Evolutionary conservation across 148 eudicot genomes (phyloP).

Genomic region (Silene uniflora): DNA sequence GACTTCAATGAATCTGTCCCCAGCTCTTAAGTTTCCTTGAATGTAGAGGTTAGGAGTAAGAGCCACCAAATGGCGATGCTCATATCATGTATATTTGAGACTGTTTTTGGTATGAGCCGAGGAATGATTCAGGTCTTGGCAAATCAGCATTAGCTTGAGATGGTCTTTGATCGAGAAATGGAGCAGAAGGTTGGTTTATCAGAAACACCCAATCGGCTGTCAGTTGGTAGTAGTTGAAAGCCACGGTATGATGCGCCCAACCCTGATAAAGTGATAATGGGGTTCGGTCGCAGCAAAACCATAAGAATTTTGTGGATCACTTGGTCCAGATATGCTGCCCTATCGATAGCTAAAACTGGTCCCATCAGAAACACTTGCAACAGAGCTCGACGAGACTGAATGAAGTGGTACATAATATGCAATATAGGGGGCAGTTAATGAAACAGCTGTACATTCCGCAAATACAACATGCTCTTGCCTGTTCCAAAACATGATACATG

Average conservation of each 20-base stretch:
- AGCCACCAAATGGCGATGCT: neutral
- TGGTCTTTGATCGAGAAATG: conserved; percentile 52
- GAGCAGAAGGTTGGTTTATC: conserved; percentile 56
- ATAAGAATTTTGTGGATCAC: conserved; percentile 62
- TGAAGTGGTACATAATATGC: conserved; percentile 74
- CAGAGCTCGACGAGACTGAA: conserved; percentile 54
- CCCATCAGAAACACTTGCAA: conserved; percentile 52
- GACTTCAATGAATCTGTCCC: too few relatives aligned
- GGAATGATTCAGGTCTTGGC: conserved; percentile 61
- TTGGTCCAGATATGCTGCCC: conserved; percentile 57
- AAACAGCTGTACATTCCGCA: conserved; percentile 68
- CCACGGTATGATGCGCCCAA: conserved; percentile 65
- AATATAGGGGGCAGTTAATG: conserved; percentile 69
- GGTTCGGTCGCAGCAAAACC: conserved; percentile 64
- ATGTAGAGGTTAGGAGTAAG: neutral
- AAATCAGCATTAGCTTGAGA: conserved; percentile 55
- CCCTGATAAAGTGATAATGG: conserved; percentile 54
- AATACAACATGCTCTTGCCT: conserved; percentile 59
- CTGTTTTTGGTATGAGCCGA: neutral
- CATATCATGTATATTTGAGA: too few relatives aligned
- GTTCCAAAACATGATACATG: conserved; percentile 49
- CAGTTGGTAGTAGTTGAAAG: conserved; percentile 41
- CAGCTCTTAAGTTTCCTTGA: neutral
- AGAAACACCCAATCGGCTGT: conserved; percentile 45
- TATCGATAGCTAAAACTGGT: conserved; percentile 63